Conservation (phyloP, 208 protist species). For the Novymonas esmeraldas region DNA sequence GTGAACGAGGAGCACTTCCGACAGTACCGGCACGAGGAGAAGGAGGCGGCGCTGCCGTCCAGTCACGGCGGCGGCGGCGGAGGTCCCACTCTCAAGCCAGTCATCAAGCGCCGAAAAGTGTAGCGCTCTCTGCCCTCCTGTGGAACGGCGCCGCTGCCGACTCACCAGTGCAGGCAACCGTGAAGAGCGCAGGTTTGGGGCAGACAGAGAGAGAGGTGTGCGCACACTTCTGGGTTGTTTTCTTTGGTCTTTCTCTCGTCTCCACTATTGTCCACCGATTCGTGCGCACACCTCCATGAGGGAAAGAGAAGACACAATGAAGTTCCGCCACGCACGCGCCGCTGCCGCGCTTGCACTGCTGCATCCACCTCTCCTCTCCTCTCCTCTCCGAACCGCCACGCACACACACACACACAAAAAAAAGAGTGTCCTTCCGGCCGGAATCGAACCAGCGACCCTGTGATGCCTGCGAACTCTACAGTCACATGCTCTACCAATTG, state of each 20-base stretch:
- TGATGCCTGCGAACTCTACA: conserved; percentile 62
- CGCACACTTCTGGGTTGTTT: too few relatives aligned
- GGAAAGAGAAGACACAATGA: too few relatives aligned
- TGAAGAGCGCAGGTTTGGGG: too few relatives aligned
- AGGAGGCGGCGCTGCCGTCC: background rate
- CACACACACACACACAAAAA: background rate
- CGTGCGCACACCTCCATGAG: too few relatives aligned
- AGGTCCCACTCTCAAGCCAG: conserved; percentile 9
- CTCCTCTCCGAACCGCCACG: background rate
- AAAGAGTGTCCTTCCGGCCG: conserved; percentile 53
- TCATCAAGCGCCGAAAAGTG: conserved; percentile 28
- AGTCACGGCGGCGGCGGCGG: background rate
- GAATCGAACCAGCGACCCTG: conserved; percentile 73
- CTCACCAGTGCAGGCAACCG: background rate
- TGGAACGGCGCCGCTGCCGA: background rate
- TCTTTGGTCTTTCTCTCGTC: too few relatives aligned
- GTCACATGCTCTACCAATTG: conserved; percentile 73
- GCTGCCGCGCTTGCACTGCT: too few relatives aligned
- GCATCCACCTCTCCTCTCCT: too few relatives aligned
- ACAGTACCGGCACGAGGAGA: conserved; percentile 56
- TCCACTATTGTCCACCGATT: too few relatives aligned
- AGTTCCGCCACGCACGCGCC: too few relatives aligned
- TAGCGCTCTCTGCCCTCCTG: background rate
- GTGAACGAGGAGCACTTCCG: conserved; percentile 63
- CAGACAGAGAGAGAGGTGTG: too few relatives aligned